Evolutionary conservation across 352 stramenopile genomes (phyloP).

Genomic region (Pythium angustatum): DNA sequence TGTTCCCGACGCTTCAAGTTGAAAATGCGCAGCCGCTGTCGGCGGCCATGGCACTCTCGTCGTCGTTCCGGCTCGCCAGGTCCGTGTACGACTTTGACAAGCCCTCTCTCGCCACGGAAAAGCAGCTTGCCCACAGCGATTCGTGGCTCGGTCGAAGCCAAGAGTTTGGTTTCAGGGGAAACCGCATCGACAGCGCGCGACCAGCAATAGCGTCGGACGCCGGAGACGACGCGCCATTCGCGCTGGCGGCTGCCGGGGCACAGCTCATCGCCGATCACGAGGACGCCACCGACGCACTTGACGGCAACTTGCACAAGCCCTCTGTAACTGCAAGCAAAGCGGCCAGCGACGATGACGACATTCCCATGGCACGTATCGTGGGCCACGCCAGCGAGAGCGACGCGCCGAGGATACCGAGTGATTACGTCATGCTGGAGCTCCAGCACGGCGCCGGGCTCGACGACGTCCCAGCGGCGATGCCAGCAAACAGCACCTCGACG

Average conservation of each 20-base stretch:
- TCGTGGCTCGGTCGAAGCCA: conserved; percentile 20
- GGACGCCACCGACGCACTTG: not conserved
- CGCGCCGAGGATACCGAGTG: conserved; percentile 45
- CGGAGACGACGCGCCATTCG: conserved; percentile 16
- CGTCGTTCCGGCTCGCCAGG: conserved; percentile 49
- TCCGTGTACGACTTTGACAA: conserved; percentile 64
- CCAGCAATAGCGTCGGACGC: not conserved
- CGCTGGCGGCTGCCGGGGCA: conserved; percentile 24
- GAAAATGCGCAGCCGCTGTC: conserved; percentile 38
- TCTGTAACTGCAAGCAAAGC: conserved; percentile 17
- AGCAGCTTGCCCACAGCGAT: conserved; percentile 44
- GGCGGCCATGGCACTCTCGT: conserved; percentile 31
- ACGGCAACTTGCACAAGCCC: not conserved
- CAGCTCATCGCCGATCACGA: conserved; percentile 40
- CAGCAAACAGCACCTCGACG: conserved; percentile 45
- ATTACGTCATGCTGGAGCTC: conserved; percentile 85
- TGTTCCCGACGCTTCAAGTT: conserved; percentile 71
- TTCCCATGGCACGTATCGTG: conserved; percentile 64
- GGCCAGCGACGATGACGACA: conserved; percentile 22
- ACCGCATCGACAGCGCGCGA: not conserved
- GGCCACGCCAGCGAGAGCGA: conserved; percentile 26
- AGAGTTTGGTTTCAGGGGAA: conserved; percentile 18
- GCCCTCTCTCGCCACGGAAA: no score
- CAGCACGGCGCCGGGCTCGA: conserved; percentile 61
- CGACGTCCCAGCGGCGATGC: conserved; percentile 27